Conservation (phyloP, 164 flowering plant genomes). For the Tetrastigma voinierianum region DNA sequence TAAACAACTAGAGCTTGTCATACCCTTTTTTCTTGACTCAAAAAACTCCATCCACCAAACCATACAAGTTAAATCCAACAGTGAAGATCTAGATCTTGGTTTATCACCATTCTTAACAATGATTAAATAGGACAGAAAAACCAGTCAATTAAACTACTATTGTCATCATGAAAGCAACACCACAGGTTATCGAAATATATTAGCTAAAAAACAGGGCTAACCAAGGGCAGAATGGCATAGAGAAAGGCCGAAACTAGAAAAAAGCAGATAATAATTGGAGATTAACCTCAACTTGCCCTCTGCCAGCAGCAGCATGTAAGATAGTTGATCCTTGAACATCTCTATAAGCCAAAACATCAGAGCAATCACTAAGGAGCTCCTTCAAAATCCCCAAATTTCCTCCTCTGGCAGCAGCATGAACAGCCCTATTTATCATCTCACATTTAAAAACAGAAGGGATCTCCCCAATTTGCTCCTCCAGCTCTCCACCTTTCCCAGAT, state of each 20-base stretch:
- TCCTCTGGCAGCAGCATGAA: conserved; percentile 74
- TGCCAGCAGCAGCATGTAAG: conserved; percentile 63
- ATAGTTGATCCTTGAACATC: conserved; percentile 57
- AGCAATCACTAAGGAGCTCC: conserved; percentile 47
- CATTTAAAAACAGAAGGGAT: conserved; percentile 44
- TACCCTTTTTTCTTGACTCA: background rate
- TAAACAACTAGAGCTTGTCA: too few species aligned
- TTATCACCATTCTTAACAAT: background rate
- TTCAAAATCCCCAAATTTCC: conserved; percentile 47
- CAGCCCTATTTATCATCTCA: conserved; percentile 65
- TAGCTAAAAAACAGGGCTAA: background rate
- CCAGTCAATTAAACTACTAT: background rate
- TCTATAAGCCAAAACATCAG: conserved; percentile 51
- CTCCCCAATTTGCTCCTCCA: conserved; percentile 42
- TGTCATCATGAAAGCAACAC: background rate
- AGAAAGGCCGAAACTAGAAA: background rate
- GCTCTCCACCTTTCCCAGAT: conserved; percentile 25
- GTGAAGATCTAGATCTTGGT: conserved; percentile 2
- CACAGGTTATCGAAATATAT: too few species aligned
- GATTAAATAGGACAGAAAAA: background rate
- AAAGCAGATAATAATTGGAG: background rate
- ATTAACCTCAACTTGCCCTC: conserved; percentile 63
- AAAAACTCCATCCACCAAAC: background rate
- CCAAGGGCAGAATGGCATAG: background rate
- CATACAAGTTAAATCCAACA: background rate